phyloP scores from a whole-genome alignment of 192 early-diverging fungal species.

The Radiomyces spectabilis region DNA sequence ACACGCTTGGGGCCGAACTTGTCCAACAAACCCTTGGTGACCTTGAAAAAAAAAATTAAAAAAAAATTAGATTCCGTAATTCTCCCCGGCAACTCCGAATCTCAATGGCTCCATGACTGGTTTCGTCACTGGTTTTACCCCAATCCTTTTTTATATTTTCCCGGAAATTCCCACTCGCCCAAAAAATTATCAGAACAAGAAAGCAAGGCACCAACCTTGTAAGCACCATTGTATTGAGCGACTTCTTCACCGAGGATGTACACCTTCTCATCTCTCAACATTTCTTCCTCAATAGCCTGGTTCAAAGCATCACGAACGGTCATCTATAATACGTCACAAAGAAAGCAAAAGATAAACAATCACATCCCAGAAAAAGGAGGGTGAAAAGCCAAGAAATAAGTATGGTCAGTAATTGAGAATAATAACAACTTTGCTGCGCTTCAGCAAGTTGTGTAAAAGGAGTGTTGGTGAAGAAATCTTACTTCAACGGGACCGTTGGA shows the following conservation, averaged over 20 bases:
- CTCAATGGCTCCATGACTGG: neutral
- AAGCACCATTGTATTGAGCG: constrained; percentile 98
- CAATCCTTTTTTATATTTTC: constrained; percentile 18
- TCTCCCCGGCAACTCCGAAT: neutral
- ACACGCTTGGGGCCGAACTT: constrained; percentile 96
- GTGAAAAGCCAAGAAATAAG: neutral
- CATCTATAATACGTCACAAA: constrained; percentile 69
- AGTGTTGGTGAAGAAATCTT: neutral
- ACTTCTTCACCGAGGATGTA: constrained; percentile 97
- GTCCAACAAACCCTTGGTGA: constrained; percentile 93
- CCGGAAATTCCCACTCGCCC: constrained; percentile 15
- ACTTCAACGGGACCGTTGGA: constrained; percentile 26
- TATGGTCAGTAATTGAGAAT: neutral
- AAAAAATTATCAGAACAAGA: neutral
- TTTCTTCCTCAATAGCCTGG: constrained; percentile 96
- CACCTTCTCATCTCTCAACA: constrained; percentile 83
- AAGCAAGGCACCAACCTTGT: constrained; percentile 66
- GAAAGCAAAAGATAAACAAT: neutral
- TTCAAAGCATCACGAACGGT: constrained; percentile 97
- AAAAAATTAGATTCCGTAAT: neutral
- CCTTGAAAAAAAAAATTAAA: constrained; percentile 47
- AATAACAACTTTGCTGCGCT: neutral
- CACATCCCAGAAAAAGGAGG: too few species aligned
- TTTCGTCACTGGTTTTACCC: constrained; percentile 4
- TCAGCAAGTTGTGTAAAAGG: neutral